phyloP scores from a whole-genome alignment of 176 grass and related monocot species.

The Lolium perenne region DNA sequence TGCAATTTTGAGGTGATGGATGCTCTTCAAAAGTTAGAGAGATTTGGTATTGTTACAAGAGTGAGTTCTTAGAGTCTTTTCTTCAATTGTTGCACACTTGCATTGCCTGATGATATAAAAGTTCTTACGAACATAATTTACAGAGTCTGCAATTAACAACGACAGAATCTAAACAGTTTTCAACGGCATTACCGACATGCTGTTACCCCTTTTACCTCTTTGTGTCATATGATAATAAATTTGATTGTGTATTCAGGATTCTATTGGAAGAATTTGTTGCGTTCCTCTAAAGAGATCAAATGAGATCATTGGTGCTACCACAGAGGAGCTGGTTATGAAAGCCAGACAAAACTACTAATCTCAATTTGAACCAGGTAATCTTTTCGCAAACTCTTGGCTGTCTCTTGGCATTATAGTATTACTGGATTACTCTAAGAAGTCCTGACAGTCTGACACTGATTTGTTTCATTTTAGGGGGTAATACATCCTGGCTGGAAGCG shows the following conservation, averaged over 20 bases:
- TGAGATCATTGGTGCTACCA: conserved; percentile 89
- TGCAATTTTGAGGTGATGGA: conserved; percentile 98
- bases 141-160: background rate
- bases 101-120: background rate
- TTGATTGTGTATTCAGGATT: conserved; percentile 59
- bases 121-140: background rate
- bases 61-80: conserved; percentile 55
- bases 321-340: conserved; percentile 88
- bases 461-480: conserved; percentile 21
- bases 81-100: conserved; percentile 33
- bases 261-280: conserved; percentile 83
- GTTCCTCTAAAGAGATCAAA: conserved; percentile 79
- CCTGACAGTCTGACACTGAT: background rate
- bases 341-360: conserved; percentile 50
- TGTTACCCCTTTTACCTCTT: conserved; percentile 20
- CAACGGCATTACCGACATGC: background rate
- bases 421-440: conserved; percentile 13
- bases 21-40: conserved; percentile 90
- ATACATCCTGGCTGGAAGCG: conserved; percentile 18
- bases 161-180: background rate
- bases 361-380: conserved; percentile 42
- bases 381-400: conserved; percentile 18
- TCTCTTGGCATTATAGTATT: background rate
- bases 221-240: conserved; percentile 5
- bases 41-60: conserved; percentile 88